Evolutionary conservation across 345 rosid species (phyloP).

Genomic region (Euphorbia peplus): DNA sequence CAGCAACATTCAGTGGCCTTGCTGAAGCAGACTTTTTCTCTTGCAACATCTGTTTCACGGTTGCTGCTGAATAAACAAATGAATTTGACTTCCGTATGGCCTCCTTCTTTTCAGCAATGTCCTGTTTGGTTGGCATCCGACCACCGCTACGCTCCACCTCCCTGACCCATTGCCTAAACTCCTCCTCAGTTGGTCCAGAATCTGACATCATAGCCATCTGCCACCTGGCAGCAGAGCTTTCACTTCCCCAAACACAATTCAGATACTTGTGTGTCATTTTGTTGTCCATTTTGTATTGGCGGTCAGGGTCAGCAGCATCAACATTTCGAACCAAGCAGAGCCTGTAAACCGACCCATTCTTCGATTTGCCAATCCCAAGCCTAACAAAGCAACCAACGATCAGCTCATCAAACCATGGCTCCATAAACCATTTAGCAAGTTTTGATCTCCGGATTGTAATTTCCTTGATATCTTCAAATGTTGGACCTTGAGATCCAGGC

Average conservation of each 20-base stretch:
- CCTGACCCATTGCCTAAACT: slow-evolving; percentile 78
- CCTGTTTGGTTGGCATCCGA: slow-evolving; percentile 79
- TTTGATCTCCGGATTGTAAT: slow-evolving; percentile 84
- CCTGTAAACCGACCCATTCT: slow-evolving; percentile 68
- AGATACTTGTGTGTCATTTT: slow-evolving; percentile 80
- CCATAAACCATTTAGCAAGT: slow-evolving; percentile 97
- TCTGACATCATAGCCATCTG: slow-evolving; percentile 99
- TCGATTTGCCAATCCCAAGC: slow-evolving; percentile 90
- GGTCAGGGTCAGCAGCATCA: slow-evolving; percentile 82
- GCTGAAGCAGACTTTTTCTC: slow-evolving; percentile 85
- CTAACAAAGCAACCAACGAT: slow-evolving; percentile 94
- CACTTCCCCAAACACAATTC: slow-evolving; percentile 87
- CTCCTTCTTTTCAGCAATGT: slow-evolving; percentile 79
- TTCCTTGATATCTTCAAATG: slow-evolving; percentile 79
- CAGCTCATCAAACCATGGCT: slow-evolving; percentile 97
- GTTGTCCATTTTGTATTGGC: slow-evolving; percentile 76
- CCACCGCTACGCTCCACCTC: slow-evolving; percentile 87
- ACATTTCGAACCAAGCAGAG: slow-evolving; percentile 89
- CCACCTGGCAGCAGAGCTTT: slow-evolving; percentile 95
- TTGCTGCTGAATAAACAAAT: slow-evolving; percentile 86
- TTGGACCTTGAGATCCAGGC: slow-evolving; percentile 52
- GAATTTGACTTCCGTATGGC: slow-evolving; percentile 63
- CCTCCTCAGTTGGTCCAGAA: slow-evolving; percentile 81
- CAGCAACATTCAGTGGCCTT: slow-evolving; percentile 90
- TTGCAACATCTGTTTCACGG: slow-evolving; percentile 96